Evolutionary conservation across 176 grass and related monocot genomes (phyloP).

Genomic region (Aegilops bicornis): DNA sequence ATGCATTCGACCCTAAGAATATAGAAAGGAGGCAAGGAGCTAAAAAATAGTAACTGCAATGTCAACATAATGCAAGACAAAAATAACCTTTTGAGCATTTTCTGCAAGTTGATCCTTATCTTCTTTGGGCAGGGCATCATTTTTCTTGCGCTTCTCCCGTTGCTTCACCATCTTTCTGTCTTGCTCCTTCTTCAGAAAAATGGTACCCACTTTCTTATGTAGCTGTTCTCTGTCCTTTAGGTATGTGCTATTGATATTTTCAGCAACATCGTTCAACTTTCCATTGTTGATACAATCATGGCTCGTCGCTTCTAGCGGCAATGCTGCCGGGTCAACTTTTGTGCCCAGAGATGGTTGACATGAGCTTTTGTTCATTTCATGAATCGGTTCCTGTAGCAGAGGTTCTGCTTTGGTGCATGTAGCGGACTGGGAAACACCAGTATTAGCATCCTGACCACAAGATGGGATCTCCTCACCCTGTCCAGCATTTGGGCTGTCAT

Average conservation of each 20-base stretch:
- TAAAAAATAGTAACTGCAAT: neutral
- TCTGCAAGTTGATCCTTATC: slow-evolving; percentile 33
- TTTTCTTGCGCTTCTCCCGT: slow-evolving; percentile 46
- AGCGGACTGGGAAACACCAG: slow-evolving; percentile 10
- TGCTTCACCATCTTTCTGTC: slow-evolving; percentile 40
- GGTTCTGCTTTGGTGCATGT: neutral
- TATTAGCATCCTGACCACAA: slow-evolving; percentile 18
- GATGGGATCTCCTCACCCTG: slow-evolving; percentile 9
- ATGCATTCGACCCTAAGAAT: neutral
- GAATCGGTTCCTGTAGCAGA: neutral
- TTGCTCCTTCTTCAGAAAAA: slow-evolving; percentile 29
- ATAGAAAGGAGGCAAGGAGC: neutral
- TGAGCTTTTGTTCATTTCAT: neutral
- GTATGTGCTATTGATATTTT: slow-evolving; percentile 21
- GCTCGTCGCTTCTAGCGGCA: neutral
- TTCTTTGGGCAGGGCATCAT: slow-evolving; percentile 44
- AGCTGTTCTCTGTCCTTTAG: slow-evolving; percentile 8
- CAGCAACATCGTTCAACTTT: slow-evolving; percentile 19
- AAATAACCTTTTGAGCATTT: slow-evolving; percentile 63
- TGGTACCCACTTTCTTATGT: slow-evolving; percentile 7
- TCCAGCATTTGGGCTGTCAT: neutral
- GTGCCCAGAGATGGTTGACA: neutral
- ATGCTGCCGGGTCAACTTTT: slow-evolving; percentile 24
- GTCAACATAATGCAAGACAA: neutral
- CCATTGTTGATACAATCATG: neutral